Evolutionary conservation across 2,329 filamentous ascomycete species (phyloP).

Genomic region (Pseudocercospora vitis): DNA sequence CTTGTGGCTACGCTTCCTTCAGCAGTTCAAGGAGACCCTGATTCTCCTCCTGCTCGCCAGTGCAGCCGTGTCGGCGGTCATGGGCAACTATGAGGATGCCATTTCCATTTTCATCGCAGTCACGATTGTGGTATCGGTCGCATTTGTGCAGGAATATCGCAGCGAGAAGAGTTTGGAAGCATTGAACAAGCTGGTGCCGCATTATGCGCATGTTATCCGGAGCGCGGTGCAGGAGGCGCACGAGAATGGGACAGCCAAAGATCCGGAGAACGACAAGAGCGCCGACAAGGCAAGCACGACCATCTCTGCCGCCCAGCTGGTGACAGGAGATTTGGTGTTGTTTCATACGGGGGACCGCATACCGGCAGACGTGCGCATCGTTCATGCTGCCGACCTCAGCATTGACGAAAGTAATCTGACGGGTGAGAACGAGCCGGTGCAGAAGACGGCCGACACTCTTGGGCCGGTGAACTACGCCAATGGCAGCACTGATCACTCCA

Average conservation of each 20-base stretch:
- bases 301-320: slow-evolving; percentile 81
- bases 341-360: slow-evolving; percentile 97
- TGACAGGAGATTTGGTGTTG: slow-evolving; percentile 87
- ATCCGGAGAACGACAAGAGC: slow-evolving; percentile 57
- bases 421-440: slow-evolving; percentile 91
- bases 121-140: slow-evolving; percentile 93
- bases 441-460: slow-evolving; percentile 68
- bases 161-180: slow-evolving; percentile 98
- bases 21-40: slow-evolving; percentile 94
- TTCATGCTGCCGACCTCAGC: slow-evolving; percentile 80
- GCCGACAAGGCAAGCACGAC: slow-evolving; percentile 76
- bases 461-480: slow-evolving; percentile 30
- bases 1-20: slow-evolving; percentile 89
- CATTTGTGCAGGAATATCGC: slow-evolving; percentile 95
- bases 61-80: slow-evolving; percentile 80
- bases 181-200: slow-evolving; percentile 87
- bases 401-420: slow-evolving; percentile 97
- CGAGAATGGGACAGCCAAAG: slow-evolving; percentile 49
- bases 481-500: slow-evolving; percentile 24
- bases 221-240: slow-evolving; percentile 19
- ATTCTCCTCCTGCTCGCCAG: slow-evolving; percentile 90
- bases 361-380: slow-evolving; percentile 93
- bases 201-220: slow-evolving; percentile 92
- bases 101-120: slow-evolving; percentile 94
- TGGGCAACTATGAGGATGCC: slow-evolving; percentile 93